Conservation (phyloP, 1,139 yeast species). For the Pichia sp. region DNA sequence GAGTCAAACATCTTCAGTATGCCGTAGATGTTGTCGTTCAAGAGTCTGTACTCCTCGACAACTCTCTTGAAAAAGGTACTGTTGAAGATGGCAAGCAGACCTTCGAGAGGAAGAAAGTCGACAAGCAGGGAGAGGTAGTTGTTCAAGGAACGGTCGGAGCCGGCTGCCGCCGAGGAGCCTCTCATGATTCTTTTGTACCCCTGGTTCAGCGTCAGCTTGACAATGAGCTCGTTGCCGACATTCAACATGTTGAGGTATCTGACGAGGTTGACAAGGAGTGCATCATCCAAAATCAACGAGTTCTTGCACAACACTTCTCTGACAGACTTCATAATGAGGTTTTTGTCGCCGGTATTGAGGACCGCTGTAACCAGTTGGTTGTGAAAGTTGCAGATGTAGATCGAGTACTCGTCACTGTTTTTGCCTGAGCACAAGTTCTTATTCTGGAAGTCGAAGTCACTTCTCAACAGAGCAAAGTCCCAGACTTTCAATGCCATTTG, state of each 20-base stretch:
- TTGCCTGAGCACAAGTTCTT: background rate
- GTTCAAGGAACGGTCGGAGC: conserved; percentile 21
- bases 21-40: conserved; percentile 32
- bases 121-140: conserved; percentile 28
- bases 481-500: conserved; percentile 26
- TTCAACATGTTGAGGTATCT: conserved; percentile 20
- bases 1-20: conserved; percentile 26
- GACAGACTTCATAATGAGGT: conserved; percentile 23
- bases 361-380: conserved; percentile 19
- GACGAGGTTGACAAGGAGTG: conserved; percentile 22
- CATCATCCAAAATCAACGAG: conserved; percentile 24
- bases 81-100: conserved; percentile 14
- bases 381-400: conserved; percentile 20
- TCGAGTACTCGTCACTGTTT: conserved; percentile 11
- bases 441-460: conserved; percentile 27
- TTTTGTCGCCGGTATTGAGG: conserved; percentile 19
- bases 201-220: conserved; percentile 27
- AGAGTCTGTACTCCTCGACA: conserved; percentile 31
- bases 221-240: conserved; percentile 16
- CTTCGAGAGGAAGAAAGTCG: conserved; percentile 24
- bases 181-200: conserved; percentile 25
- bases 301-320: conserved; percentile 29
- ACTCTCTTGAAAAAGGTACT: conserved; percentile 26
- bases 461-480: conserved; percentile 28
- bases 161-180: background rate